Evolutionary conservation across 192 early-diverging fungal genomes (phyloP), one percentile per base, ranked within the genome.

Genomic region (Pilaira anomala): DNA sequence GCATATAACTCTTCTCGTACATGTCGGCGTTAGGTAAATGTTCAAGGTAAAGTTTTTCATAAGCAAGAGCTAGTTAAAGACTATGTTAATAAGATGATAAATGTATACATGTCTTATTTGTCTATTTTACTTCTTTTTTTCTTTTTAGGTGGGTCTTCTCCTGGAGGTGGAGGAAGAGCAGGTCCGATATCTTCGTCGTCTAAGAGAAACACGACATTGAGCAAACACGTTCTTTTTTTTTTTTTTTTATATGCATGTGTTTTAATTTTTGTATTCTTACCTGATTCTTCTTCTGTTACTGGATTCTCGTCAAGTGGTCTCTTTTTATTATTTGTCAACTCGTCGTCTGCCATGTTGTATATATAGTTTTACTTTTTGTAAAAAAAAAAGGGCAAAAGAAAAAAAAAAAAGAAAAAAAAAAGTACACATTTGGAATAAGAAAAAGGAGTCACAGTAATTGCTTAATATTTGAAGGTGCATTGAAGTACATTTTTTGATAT

Each of bases 1-100:
- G 97, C 97, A 99, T 99, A 60, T 94, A 91, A 63, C 88, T 91
- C 45, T 80, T 81, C 73, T 97, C 95, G 65, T 98, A 98, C 90
- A 93, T 92, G 62, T 94, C 88, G 26, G 91, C 82, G 45, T 71
- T 80, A n/a, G 96, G 95, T n/a, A 99, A 65, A 16, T 84, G 82
- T 8, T 85, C 85, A 16, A 99, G 77, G 60, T 86, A 92, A 33
- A 91, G 78, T 33, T 78, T 62, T 70, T 97, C 93, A 63, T 94
- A 83, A 2, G 77, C 65, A n/a, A 82, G 51, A 39, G 72, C 83
- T 85, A 65, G 26, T 14, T 3, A 33, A 53, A 28, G 16, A 44
- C 13, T 53, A 6, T 45, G 14, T 1, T 39, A 50, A 26, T 24
- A 9, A 30, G 49, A 19, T 18, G 13, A 46, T 46, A 3, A 14